Evolutionary conservation across 2,329 filamentous ascomycete genomes (phyloP).

Genomic region (Sclerotinia borealis): DNA sequence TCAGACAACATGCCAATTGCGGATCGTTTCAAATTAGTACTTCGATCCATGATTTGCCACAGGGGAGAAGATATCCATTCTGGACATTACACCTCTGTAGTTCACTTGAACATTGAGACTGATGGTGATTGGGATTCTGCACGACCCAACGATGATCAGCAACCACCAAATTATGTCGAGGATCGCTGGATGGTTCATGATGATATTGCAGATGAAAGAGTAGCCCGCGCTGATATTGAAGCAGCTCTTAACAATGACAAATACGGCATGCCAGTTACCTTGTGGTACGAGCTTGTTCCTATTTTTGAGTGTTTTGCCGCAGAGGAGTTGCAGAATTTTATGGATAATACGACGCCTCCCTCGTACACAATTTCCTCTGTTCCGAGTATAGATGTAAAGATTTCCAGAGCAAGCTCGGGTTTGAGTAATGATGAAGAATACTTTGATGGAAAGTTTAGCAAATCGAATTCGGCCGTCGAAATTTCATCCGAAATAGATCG

Average conservation of each 20-base stretch:
- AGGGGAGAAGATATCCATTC: constrained; percentile 78
- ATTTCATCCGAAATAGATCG: constrained; percentile 51
- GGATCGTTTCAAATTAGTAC: constrained; percentile 85
- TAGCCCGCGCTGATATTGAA: constrained; percentile 65
- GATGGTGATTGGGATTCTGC: constrained; percentile 52
- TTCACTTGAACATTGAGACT: constrained; percentile 64
- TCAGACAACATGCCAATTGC: constrained; percentile 58
- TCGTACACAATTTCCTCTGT: constrained; percentile 45
- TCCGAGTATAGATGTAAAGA: constrained; percentile 23
- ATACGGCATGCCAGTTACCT: constrained; percentile 72
- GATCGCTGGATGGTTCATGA: constrained; percentile 89
- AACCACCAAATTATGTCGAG: constrained; percentile 60
- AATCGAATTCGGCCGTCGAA: constrained; percentile 41
- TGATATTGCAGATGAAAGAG: constrained; percentile 67
- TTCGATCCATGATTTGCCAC: constrained; percentile 92
- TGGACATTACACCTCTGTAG: constrained; percentile 86
- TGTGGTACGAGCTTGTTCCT: constrained; percentile 93
- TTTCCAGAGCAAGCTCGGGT: constrained; percentile 11
- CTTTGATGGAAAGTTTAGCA: constrained; percentile 40
- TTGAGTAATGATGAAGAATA: constrained; percentile 23
- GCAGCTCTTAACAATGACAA: constrained; percentile 63
- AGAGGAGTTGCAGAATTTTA: constrained; percentile 34
- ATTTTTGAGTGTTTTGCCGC: constrained; percentile 53
- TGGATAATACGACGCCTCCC: constrained; percentile 38
- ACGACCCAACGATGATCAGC: constrained; percentile 37